These are phyloP conservation scores for Candida xiaguanensis DNA, from an alignment of 805 yeast genomes.

Conservation along the genomic window DNA sequence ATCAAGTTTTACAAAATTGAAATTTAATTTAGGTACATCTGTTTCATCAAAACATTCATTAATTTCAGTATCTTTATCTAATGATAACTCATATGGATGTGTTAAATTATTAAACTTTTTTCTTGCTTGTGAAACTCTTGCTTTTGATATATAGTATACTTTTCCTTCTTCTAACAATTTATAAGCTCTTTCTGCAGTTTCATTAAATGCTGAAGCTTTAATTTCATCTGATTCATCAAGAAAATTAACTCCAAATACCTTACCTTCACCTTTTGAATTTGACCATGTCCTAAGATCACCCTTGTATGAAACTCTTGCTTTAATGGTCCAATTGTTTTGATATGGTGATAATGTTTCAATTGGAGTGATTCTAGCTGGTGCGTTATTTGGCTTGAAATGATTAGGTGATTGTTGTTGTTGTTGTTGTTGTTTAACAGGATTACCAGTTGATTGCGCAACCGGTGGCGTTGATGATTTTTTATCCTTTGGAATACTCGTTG, in stretches of 20 bases:
- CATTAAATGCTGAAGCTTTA: conserved; percentile 91
- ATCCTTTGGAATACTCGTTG: neutral
- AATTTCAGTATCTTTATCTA: conserved; percentile 76
- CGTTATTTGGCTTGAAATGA: conserved; percentile 1
- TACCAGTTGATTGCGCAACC: conserved; percentile 1
- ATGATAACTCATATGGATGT: conserved; percentile 82
- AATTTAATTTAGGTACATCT: conserved; percentile 75
- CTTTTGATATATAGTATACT: conserved; percentile 80
- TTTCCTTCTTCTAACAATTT: conserved; percentile 81
- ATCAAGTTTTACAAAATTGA: conserved; percentile 68
- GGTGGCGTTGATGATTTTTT: conserved; percentile 7
- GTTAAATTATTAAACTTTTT: conserved; percentile 79
- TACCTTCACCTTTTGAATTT: conserved; percentile 83
- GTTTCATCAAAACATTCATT: conserved; percentile 59
- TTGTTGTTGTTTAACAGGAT: neutral
- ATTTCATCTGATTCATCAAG: conserved; percentile 95
- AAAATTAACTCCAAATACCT: conserved; percentile 81
- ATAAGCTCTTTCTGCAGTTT: conserved; percentile 74
- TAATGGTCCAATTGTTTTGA: conserved; percentile 86
- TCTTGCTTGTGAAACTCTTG: conserved; percentile 77
- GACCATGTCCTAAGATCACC: conserved; percentile 87
- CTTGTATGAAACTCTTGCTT: conserved; percentile 86
- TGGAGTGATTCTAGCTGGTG: conserved; percentile 45
- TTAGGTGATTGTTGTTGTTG: neutral
- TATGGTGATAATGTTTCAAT: conserved; percentile 90